These are phyloP conservation scores for Apiospora pterosperma DNA, from an alignment of 2,329 filamentous ascomycete species.

Conservation along the genomic window DNA sequence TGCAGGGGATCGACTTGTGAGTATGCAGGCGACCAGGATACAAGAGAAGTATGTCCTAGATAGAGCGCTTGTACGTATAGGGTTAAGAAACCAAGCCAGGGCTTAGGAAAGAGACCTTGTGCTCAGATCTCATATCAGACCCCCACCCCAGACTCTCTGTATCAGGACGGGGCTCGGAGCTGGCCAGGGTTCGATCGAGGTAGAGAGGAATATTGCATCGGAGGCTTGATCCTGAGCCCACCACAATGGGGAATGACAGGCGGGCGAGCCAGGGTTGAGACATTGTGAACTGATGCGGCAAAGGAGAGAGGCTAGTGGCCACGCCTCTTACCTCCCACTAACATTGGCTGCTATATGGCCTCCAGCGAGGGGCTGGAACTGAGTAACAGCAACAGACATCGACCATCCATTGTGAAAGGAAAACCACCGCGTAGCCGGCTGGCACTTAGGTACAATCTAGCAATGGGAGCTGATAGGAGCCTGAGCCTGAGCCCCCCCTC, in stretches of 20 bases:
- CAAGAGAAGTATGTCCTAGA: background rate
- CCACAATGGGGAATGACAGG: background rate
- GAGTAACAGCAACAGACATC: background rate
- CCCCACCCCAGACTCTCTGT: constrained; percentile 1
- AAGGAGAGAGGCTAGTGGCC: constrained; percentile 2
- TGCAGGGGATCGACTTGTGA: background rate
- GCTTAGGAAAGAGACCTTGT: background rate
- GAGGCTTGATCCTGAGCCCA: background rate
- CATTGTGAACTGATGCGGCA: constrained; percentile 3
- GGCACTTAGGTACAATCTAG: background rate
- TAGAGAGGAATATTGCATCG: background rate
- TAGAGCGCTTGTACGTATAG: background rate
- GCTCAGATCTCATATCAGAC: constrained; percentile 5
- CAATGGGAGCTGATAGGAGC: background rate
- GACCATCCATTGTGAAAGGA: too few species aligned
- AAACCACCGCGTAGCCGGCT: background rate
- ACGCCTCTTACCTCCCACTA: background rate
- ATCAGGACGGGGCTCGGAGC: background rate
- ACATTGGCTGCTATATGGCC: background rate
- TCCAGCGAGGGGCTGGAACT: background rate
- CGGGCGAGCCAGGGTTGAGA: constrained; percentile 2
- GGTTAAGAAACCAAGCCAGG: background rate
- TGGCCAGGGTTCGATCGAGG: background rate
- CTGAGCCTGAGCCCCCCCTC: background rate
- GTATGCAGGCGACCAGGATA: background rate